A percentile compares a stretch with the other conserved stretches of the same genome.
Conservation (phyloP, 1,139 yeast species). For the Sugiyamaella grinbergsii region DNA sequence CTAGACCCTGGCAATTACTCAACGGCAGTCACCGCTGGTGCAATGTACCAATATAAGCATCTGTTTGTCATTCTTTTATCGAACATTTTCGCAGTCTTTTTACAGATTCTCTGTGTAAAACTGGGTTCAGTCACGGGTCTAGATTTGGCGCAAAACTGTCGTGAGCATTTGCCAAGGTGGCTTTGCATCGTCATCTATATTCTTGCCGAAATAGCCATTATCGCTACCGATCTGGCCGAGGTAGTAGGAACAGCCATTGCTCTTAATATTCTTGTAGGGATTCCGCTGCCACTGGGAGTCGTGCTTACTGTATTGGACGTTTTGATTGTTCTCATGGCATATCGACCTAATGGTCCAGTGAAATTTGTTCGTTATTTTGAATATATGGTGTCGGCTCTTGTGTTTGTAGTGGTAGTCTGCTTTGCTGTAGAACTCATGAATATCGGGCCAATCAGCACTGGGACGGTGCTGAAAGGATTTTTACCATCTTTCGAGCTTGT, state of each 20-base stretch:
- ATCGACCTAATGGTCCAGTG: slow-evolving; percentile 85
- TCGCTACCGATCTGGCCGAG: slow-evolving; percentile 92
- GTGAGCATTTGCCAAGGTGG: slow-evolving; percentile 66
- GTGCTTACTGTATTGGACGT: slow-evolving; percentile 83
- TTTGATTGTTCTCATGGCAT: slow-evolving; percentile 79
- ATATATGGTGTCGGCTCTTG: slow-evolving; percentile 72
- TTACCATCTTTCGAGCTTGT: slow-evolving; percentile 74
- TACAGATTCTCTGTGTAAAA: slow-evolving; percentile 82
- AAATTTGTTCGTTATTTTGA: slow-evolving; percentile 79
- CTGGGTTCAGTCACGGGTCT: slow-evolving; percentile 81
- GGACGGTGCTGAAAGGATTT: slow-evolving; percentile 67
- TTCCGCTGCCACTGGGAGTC: slow-evolving; percentile 82
- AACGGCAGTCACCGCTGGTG: slow-evolving; percentile 92
- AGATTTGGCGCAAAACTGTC: slow-evolving; percentile 85
- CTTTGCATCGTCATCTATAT: slow-evolving; percentile 64
- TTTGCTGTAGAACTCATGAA: slow-evolving; percentile 76
- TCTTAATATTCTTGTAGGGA: slow-evolving; percentile 71
- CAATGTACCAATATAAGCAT: slow-evolving; percentile 79
- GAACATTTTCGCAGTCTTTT: slow-evolving; percentile 81
- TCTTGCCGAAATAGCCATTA: slow-evolving; percentile 83
- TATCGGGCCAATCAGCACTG: slow-evolving; percentile 53
- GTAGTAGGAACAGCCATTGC: slow-evolving; percentile 94
- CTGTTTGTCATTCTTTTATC: slow-evolving; percentile 79
- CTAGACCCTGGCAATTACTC: slow-evolving; percentile 98
- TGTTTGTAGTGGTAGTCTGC: slow-evolving; percentile 80